A percentile compares a stretch with the other conserved stretches of the same genome.
Conservation (phyloP, 805 yeast genomes). For the Kodamaea jinghongensis region DNA sequence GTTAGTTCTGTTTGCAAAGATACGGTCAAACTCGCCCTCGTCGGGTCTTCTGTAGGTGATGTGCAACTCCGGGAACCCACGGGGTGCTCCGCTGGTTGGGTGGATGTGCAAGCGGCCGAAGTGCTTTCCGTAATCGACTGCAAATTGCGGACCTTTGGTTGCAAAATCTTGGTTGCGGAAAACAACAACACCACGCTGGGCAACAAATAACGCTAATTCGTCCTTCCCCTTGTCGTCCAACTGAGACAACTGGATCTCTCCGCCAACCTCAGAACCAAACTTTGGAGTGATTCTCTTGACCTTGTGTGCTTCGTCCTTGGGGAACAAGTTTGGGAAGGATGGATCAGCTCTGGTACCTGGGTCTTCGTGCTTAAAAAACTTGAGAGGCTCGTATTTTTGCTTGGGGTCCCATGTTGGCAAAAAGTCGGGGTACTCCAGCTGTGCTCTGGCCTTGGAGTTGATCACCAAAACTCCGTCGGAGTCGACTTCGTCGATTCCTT, state of each 20-base stretch:
- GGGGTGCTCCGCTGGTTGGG: constrained; percentile 72
- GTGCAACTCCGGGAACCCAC: constrained; percentile 34
- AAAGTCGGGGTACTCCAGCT: constrained; percentile 49
- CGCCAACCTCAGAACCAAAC: constrained; percentile 64
- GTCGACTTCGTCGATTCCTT: constrained; percentile 49
- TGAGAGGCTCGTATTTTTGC: constrained; percentile 49
- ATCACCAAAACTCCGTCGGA: constrained; percentile 49
- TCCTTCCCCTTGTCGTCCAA: constrained; percentile 56
- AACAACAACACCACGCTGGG: constrained; percentile 66
- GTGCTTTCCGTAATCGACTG: constrained; percentile 54
- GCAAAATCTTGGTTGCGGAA: constrained; percentile 68
- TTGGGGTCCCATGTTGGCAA: constrained; percentile 69
- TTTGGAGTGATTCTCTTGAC: constrained; percentile 58
- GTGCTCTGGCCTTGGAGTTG: constrained; percentile 35
- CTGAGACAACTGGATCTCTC: constrained; percentile 49
- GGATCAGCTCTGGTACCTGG: constrained; percentile 70
- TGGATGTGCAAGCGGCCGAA: constrained; percentile 74
- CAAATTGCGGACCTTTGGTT: constrained; percentile 44
- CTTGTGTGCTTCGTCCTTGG: constrained; percentile 25
- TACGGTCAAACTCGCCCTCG: constrained; percentile 26
- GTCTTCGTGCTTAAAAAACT: constrained; percentile 56
- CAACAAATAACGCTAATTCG: constrained; percentile 66
- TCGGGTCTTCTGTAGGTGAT: constrained; percentile 33
- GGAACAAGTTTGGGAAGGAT: constrained; percentile 49
- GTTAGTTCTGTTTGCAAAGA: constrained; percentile 26